A percentile compares a stretch with the other conserved stretches of the same genome.
phyloP scores from a whole-genome alignment of 2,329 filamentous ascomycete genomes.

The Niveomyces coronatus region DNA sequence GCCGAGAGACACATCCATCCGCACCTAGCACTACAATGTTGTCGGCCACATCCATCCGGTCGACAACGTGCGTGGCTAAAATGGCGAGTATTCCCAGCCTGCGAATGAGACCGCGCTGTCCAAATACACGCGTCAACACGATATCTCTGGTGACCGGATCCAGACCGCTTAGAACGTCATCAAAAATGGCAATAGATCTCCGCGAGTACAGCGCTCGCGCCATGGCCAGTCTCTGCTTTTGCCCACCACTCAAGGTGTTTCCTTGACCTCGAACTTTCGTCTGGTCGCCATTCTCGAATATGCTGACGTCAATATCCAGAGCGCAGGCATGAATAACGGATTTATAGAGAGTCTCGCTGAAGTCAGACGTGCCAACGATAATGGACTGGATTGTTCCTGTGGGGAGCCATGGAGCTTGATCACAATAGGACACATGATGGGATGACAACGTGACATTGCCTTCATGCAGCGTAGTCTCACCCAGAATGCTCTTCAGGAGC shows the following conservation, averaged over 20 bases:
- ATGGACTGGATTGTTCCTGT: constrained; percentile 25
- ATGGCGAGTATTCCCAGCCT: constrained; percentile 20
- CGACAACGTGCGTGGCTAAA: constrained; percentile 25
- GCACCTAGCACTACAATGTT: constrained; percentile 32
- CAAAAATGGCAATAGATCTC: constrained; percentile 25
- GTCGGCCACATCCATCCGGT: constrained; percentile 28
- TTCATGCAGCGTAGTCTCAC: constrained; percentile 15
- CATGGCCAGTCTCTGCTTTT: constrained; percentile 24
- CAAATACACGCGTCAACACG: constrained; percentile 30
- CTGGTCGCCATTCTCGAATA: constrained; percentile 16
- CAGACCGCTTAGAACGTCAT: constrained; percentile 30
- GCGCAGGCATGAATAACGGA: constrained; percentile 24
- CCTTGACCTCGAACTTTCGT: constrained; percentile 22
- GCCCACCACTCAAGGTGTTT: constrained; percentile 24
- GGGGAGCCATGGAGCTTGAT: constrained; percentile 22
- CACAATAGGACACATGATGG: constrained; percentile 19
- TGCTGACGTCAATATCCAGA: constrained; percentile 18
- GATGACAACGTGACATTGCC: constrained; percentile 17
- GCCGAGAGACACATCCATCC: constrained; percentile 30
- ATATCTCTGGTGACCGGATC: constrained; percentile 30
- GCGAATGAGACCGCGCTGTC: constrained; percentile 23
- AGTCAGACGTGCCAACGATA: constrained; percentile 23
- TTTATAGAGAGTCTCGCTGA: constrained; percentile 20
- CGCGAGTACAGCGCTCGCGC: constrained; percentile 24
- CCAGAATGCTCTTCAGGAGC: constrained; percentile 21